Percentiles rank a stretch among this genome's conserved stretches.
Evolutionary conservation across 176 grass and related monocot genomes (phyloP).

Genomic region (Zea luxurians): DNA sequence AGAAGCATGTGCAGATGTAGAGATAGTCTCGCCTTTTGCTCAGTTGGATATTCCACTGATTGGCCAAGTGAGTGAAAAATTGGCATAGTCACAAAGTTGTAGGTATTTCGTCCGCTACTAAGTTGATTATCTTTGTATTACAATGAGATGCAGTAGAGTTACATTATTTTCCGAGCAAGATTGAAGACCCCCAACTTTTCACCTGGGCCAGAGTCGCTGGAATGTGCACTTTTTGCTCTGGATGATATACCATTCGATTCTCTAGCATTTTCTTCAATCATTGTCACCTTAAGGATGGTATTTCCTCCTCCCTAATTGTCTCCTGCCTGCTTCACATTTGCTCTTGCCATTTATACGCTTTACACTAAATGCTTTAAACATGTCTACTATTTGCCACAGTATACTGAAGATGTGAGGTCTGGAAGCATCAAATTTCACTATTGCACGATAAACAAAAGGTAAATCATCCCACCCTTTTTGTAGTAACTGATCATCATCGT

Average conservation of each 20-base stretch:
- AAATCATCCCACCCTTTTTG: neutral
- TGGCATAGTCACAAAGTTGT: neutral
- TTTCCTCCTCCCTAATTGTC: neutral
- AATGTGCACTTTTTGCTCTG: slow-evolving; percentile 81
- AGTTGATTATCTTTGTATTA: slow-evolving; percentile 50
- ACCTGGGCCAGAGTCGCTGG: slow-evolving; percentile 80
- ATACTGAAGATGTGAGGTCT: slow-evolving; percentile 77
- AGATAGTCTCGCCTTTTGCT: slow-evolving; percentile 94
- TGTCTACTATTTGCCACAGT: slow-evolving; percentile 49
- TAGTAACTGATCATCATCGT: neutral
- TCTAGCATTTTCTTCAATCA: slow-evolving; percentile 96
- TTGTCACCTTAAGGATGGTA: slow-evolving; percentile 96
- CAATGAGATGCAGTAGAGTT: slow-evolving; percentile 99
- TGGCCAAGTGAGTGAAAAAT: slow-evolving; percentile 85
- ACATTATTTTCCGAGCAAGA: slow-evolving; percentile 99
- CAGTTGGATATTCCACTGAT: slow-evolving; percentile 96
- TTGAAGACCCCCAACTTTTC: slow-evolving; percentile 76
- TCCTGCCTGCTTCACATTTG: neutral
- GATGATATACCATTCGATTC: slow-evolving; percentile 97
- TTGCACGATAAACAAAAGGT: slow-evolving; percentile 99
- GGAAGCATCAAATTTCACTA: slow-evolving; percentile 89
- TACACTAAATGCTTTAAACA: slow-evolving; percentile 8
- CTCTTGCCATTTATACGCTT: neutral
- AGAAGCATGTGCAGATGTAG: slow-evolving; percentile 98
- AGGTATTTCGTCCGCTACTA: slow-evolving; percentile 32